A percentile compares a stretch with the other conserved stretches of the same genome.
Evolutionary conservation across 148 eudicot genomes (phyloP).

Genomic region (Euryodendron excelsum): DNA sequence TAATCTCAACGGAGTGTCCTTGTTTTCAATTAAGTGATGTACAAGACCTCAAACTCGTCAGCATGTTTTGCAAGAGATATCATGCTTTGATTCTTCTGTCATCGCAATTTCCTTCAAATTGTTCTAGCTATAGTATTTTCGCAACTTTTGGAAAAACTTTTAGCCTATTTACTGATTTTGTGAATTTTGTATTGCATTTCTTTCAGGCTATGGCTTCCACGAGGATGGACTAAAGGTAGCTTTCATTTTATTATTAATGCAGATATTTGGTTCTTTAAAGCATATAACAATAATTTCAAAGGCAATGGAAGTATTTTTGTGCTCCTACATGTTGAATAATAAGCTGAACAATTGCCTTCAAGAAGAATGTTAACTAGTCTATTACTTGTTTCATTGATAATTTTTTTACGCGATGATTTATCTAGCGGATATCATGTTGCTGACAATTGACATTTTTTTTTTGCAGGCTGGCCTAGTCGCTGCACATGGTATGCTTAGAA

Average conservation of each 20-base stretch:
- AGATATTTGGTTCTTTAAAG: background rate
- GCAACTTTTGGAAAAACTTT: background rate
- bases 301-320: background rate
- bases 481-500: constrained; percentile 60
- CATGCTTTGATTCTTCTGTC: background rate
- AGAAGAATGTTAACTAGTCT: background rate
- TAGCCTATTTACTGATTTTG: background rate
- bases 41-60: background rate
- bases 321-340: background rate
- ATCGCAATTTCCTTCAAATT: background rate
- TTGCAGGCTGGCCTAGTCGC: constrained; percentile 74
- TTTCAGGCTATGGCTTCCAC: constrained; percentile 89
- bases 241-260: background rate
- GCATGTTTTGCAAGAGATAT: background rate
- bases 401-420: background rate
- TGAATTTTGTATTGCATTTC: background rate
- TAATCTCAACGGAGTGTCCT: background rate
- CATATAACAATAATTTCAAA: background rate
- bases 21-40: background rate
- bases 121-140: background rate
- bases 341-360: background rate
- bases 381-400: background rate
- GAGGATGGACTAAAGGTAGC: constrained; percentile 95
- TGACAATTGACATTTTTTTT: background rate
- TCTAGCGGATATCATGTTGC: background rate